phyloP scores from a whole-genome alignment of 306 rosid species.

The Begonia fuchsioides region DNA sequence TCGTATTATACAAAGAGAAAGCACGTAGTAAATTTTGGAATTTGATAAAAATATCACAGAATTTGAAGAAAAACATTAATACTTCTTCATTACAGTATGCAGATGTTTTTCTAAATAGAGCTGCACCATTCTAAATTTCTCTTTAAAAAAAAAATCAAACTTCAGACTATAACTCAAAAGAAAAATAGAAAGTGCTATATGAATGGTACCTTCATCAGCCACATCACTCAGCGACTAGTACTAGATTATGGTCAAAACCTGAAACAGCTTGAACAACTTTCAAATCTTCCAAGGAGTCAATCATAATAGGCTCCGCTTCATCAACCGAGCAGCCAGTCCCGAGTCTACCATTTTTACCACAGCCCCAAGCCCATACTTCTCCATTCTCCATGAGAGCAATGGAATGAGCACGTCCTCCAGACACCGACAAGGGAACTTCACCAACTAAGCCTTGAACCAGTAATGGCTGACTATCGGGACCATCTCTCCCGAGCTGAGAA shows the following conservation, averaged over 20 bases:
- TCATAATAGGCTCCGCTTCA: slow-evolving; percentile 49
- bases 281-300: slow-evolving; percentile 48
- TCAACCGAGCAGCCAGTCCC: slow-evolving; percentile 65
- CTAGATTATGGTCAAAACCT: slow-evolving; percentile 78
- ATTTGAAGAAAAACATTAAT: no score
- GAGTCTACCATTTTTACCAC: slow-evolving; percentile 78
- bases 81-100: no score
- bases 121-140: no score
- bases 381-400: slow-evolving; percentile 47
- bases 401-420: slow-evolving; percentile 90
- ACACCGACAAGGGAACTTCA: slow-evolving; percentile 44
- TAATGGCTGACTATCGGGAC: slow-evolving; percentile 35
- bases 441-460: slow-evolving; percentile 41
- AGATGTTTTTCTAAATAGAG: no score
- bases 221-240: slow-evolving; percentile 46
- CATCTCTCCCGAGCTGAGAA: slow-evolving; percentile 73
- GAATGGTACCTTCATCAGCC: slow-evolving; percentile 3
- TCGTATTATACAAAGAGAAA: no score
- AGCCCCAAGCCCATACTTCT: slow-evolving; percentile 86
- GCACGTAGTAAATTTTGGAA: no score
- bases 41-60: no score
- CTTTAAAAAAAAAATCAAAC: no score
- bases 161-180: no score
- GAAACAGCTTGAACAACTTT: slow-evolving; percentile 65
- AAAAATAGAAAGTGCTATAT: not conserved